Evolutionary conservation across 1,284 basidiomycete species (phyloP).

Genomic region (Austroboletus niveus): DNA sequence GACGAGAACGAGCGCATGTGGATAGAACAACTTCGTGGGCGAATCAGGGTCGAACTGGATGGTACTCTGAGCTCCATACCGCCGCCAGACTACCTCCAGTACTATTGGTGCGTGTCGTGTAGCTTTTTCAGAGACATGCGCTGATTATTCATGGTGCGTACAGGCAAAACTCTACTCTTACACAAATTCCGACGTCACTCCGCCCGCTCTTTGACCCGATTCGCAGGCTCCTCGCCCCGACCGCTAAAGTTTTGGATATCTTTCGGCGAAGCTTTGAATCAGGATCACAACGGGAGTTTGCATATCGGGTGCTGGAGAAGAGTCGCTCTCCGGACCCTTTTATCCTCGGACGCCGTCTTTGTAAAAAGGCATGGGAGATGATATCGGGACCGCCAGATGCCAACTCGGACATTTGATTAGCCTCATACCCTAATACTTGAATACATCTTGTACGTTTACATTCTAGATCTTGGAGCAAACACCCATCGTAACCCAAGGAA

Average conservation of each 20-base stretch:
- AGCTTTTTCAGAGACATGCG: neutral
- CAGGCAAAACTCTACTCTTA: constrained; percentile 33
- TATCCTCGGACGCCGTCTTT: constrained; percentile 48
- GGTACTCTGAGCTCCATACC: constrained; percentile 25
- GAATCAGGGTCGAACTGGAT: constrained; percentile 28
- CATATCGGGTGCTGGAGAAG: constrained; percentile 51
- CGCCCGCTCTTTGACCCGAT: constrained; percentile 45
- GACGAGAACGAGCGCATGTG: constrained; percentile 17
- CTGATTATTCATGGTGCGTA: constrained; percentile 5
- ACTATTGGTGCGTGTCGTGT: constrained; percentile 26
- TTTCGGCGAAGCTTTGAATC: constrained; percentile 47
- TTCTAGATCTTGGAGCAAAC: neutral
- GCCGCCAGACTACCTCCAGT: constrained; percentile 21
- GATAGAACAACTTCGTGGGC: constrained; percentile 24
- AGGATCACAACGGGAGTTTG: constrained; percentile 52
- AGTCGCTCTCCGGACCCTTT: constrained; percentile 53
- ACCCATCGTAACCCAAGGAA: constrained; percentile 7
- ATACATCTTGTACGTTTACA: too few relatives aligned
- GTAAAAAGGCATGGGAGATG: constrained; percentile 45
- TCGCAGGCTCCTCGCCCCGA: constrained; percentile 47
- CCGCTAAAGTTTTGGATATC: constrained; percentile 45
- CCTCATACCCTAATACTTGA: constrained; percentile 23
- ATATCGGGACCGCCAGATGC: constrained; percentile 38
- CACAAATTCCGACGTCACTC: constrained; percentile 35
- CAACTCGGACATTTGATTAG: constrained; percentile 22